phyloP scores from a whole-genome alignment of 768 basidiomycete genomes.

The Termitomyces sp. region DNA sequence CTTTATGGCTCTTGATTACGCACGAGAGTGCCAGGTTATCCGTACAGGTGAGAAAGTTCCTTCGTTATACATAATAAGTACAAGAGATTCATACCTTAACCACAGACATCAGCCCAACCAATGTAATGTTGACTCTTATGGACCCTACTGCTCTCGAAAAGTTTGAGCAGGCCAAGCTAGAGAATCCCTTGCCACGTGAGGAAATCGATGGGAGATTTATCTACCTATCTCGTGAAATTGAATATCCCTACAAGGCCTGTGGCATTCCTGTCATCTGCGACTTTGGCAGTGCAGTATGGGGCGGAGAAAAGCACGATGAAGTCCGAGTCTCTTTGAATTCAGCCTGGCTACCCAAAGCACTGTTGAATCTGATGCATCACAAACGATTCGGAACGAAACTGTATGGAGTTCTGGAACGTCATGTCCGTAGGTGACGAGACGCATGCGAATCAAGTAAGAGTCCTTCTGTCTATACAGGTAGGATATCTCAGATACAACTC shows the following conservation, averaged over 20 bases:
- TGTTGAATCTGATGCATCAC: too few species aligned
- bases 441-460: too few species aligned
- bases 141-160: background rate
- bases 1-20: background rate
- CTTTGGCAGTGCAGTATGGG: conserved; percentile 22
- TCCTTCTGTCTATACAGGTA: too few species aligned
- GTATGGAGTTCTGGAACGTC: too few species aligned
- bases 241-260: background rate
- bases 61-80: background rate
- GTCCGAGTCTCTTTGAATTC: too few species aligned
- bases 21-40: background rate
- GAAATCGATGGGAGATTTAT: conserved; percentile 11
- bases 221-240: conserved; percentile 12
- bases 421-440: too few species aligned
- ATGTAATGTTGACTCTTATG: background rate
- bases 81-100: background rate
- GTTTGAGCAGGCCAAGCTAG: conserved; percentile 15
- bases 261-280: conserved; percentile 19
- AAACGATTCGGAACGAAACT: too few species aligned
- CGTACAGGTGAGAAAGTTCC: background rate
- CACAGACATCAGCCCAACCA: background rate
- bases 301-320: conserved; percentile 6
- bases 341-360: background rate
- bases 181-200: conserved; percentile 16
- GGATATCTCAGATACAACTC: too few species aligned